Conservation (phyloP, 169 alveolate species). For the Cryptosporidium sp. region DNA sequence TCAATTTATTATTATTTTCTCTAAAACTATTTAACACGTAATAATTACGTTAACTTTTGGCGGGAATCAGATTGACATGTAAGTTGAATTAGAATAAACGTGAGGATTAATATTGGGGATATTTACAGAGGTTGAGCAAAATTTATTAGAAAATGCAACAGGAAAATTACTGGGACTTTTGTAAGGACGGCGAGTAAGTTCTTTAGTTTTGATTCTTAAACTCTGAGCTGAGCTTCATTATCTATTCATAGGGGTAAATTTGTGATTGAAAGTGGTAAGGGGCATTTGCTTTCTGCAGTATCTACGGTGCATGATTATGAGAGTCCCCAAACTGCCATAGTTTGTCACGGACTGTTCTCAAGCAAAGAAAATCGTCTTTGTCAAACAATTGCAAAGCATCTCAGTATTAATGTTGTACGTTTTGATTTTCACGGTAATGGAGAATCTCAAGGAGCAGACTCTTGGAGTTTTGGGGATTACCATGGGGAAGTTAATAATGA, state of each 20-base stretch:
- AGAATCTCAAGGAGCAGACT: constrained; percentile 77
- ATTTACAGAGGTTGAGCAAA: background rate
- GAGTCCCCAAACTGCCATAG: constrained; percentile 47
- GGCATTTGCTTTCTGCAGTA: constrained; percentile 56
- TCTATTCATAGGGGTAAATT: constrained; percentile 37
- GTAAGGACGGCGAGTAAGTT: constrained; percentile 52
- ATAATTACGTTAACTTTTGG: background rate
- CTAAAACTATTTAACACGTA: background rate
- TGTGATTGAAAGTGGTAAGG: constrained; percentile 21
- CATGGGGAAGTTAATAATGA: constrained; percentile 76
- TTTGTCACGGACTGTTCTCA: constrained; percentile 66
- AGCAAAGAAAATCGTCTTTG: constrained; percentile 71
- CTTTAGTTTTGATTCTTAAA: no score
- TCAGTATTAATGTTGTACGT: constrained; percentile 70
- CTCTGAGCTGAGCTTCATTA: background rate
- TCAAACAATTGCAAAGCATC: constrained; percentile 72
- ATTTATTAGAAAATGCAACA: constrained; percentile 4
- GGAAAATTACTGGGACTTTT: constrained; percentile 60
- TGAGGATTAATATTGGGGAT: background rate
- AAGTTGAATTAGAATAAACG: background rate
- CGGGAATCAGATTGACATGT: background rate
- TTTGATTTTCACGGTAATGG: constrained; percentile 82
- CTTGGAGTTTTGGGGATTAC: constrained; percentile 79
- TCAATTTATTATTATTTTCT: background rate
- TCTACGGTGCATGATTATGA: constrained; percentile 47